Base-by-base conservation (phyloP, 768 basidiomycete genomes). In the Lactifluus volemus region DNA sequence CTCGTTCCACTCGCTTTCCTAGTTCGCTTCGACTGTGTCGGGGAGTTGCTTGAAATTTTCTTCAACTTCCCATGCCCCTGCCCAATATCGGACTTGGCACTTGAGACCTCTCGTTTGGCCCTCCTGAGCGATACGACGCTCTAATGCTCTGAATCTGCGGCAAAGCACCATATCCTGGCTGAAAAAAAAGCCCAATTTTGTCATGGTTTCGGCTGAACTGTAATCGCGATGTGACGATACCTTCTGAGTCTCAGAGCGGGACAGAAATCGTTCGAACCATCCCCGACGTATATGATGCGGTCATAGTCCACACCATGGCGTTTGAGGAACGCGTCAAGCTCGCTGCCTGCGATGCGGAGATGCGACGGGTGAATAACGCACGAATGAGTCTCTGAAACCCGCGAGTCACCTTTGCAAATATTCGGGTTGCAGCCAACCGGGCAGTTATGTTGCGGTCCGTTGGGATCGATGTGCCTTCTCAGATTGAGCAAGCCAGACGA, bases 61-160 rank as follows among this genome's bases (percentile, higher is more conserved):
- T 72, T 98, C 96, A 49, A 94, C 85, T 71, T 98, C 92, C 96
- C 96, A 98, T 48, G 94, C 95, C 41, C 92, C 93, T 7, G 82
- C 82, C 96, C 96, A 98, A 70, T 90, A 88, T 66, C 83, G 77
- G 60, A 94, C 81, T 56, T 84, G 71, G 67, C 86, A 86, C 60
- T 82, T 81, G 61, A 97, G 79, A 11, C 89, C 89, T 11, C 74
- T 73, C 41, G 71, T 72, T 47, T 78, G 68, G 3, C 89, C 89
- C 61, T 97, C 90, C 52, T 79, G 78, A 42, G 77, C 76, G 66
- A 98, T 92, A 36, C 92, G 83, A 67, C 78, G 82, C 65, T 92
- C 84, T 48, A 99, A 76, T 47, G 88, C 92, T 58, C 89, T 84
- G 72, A 80, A 80, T 50, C 77, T 83, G 63, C 97, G 79, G 66